A percentile compares a stretch with the other conserved stretches of the same genome.
These are phyloP conservation scores for Ophiostoma fasciatum DNA, from an alignment of 2,329 filamentous ascomycete species.

Conservation along the genomic window DNA sequence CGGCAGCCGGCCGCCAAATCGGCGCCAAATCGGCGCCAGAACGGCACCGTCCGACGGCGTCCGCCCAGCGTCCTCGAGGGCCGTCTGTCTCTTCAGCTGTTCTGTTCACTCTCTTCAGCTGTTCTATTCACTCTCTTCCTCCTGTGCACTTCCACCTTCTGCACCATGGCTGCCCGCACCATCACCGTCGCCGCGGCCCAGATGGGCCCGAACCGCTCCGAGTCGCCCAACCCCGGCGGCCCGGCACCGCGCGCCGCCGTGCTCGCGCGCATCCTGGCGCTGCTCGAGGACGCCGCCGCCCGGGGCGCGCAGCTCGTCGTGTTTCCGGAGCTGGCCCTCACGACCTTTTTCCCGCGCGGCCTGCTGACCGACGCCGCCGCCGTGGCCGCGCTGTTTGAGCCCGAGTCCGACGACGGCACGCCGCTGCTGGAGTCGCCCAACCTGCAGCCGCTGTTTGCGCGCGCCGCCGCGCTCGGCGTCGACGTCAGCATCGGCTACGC, in stretches of 20 bases:
- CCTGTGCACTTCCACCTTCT: no score
- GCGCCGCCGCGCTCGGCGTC: conserved; percentile 28
- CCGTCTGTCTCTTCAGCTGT: no score
- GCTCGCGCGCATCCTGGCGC: conserved; percentile 31
- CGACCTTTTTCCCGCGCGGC: conserved; percentile 41
- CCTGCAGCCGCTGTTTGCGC: conserved; percentile 32
- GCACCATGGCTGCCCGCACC: no score
- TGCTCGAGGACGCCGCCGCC: conserved; percentile 29
- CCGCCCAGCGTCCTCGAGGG: no score
- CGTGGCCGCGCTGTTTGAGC: conserved; percentile 34
- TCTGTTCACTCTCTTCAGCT: no score
- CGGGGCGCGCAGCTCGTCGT: conserved; percentile 33
- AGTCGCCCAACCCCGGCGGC: conserved; percentile 11
- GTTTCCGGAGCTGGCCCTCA: conserved; percentile 39
- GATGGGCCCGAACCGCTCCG: conserved; percentile 29
- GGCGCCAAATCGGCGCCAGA: no score
- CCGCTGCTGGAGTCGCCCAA: conserved; percentile 24
- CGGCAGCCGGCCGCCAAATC: no score
- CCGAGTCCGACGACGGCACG: conserved; percentile 21
- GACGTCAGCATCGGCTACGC: conserved; percentile 39
- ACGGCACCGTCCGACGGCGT: no score
- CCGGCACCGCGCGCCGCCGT: conserved; percentile 25
- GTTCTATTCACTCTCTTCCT: no score
- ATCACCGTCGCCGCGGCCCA: conserved; percentile 35
- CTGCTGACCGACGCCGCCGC: conserved; percentile 28